A percentile compares a stretch with the other conserved stretches of the same genome.
Conservation (phyloP, 1,284 basidiomycete genomes). For the Malassezia obtusa region DNA sequence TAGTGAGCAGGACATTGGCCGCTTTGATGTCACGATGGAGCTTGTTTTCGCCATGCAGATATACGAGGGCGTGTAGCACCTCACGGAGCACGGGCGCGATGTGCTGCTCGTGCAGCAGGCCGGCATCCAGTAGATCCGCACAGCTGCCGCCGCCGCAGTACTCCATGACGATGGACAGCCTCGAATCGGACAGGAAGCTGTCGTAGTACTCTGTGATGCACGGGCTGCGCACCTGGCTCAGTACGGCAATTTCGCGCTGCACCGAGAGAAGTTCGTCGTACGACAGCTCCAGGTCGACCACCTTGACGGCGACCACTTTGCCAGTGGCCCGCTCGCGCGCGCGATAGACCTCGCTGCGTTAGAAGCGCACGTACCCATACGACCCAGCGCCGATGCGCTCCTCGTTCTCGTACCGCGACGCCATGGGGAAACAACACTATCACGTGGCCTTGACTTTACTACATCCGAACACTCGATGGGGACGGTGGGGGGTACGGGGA, state of each 20-base stretch:
- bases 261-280: constrained; percentile 97
- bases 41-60: constrained; percentile 84
- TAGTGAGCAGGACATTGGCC: constrained; percentile 91
- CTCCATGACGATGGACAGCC: constrained; percentile 98
- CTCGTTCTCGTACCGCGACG: constrained; percentile 68
- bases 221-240: constrained; percentile 96
- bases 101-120: constrained; percentile 89
- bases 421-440: not conserved
- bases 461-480: not conserved
- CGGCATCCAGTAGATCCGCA: constrained; percentile 96
- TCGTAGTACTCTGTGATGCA: constrained; percentile 98
- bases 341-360: constrained; percentile 40
- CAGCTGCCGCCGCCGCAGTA: constrained; percentile 98
- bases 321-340: constrained; percentile 34
- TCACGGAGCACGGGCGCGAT: constrained; percentile 86
- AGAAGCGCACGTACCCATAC: constrained; percentile 28
- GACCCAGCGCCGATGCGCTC: constrained; percentile 62
- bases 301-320: constrained; percentile 80
- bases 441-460: not conserved
- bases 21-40: constrained; percentile 98
- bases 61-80: constrained; percentile 89
- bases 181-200: constrained; percentile 82
- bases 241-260: constrained; percentile 85
- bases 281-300: constrained; percentile 93
- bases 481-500: not conserved